Base-by-base conservation (phyloP, 140 eudicot genomes). In the Ambrosia hybrid region DNA sequence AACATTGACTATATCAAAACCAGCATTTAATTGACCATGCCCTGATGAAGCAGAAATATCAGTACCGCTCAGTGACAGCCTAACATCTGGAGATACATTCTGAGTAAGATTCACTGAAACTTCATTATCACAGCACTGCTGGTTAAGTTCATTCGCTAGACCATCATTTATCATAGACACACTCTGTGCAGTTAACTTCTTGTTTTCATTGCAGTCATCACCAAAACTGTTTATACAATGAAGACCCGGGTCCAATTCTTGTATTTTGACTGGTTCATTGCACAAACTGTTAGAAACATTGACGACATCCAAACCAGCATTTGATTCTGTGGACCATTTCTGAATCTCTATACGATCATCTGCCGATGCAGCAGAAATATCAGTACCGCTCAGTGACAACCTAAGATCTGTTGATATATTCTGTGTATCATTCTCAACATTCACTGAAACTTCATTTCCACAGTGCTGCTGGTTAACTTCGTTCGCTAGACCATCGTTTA, bases 311-410 rank as follows among this genome's bases (percentile, higher is more conserved):
- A 45, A 65, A 63, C 78, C 14, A 53, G 53, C 41, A 76, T 12
- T 11, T 4, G 75, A 30, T 58, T 81, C 84, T 15, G 63, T 37
- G 33, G 65, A 45, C 17, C 16, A 2, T 55, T 72, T 78, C 49
- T 68, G 68, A 76, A 71, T 45, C 68, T 77, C 67, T 65, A 52
- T 79, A 65, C 79, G 82, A 58, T 67, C 84, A 9, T 58, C 70
- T 48, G 48, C 73, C 26, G 79, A 71, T 48, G 75, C 57, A 72
- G 58, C 74, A 77, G 73, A 57, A 51, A 57, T 53, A 72, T 48
- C 56, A 71, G 34, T 21, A 61, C 74, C 82, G 62, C 53, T 73
- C 45, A 21, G 38, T 37, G 74, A 62, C 73, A 74, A 26, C 51
- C 52, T 64, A 60, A 62, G 76, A 39, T 72, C 77, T 13, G 79